Percentiles rank a stretch among this genome's conserved stretches.
phyloP scores from a whole-genome alignment of 169 alveolate genomes.

The Eimeria sp. region DNA sequence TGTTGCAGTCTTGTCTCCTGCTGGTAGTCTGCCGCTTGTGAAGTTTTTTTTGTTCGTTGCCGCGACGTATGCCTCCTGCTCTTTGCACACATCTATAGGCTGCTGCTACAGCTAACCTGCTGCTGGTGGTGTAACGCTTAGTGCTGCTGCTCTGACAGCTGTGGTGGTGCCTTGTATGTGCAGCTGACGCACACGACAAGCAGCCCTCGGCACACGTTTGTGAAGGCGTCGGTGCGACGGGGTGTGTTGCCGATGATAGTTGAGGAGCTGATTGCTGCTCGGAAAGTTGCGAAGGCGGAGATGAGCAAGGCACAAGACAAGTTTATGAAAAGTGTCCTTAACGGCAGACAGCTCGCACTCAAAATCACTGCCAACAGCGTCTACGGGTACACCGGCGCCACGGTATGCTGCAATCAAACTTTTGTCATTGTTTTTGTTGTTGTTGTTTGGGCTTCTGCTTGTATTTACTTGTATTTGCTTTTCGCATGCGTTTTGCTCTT shows the following conservation, averaged over 20 bases:
- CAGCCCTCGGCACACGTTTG: slow-evolving; percentile 65
- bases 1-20: background rate
- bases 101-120: background rate
- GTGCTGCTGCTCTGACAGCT: background rate
- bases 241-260: slow-evolving; percentile 99
- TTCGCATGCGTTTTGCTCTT: background rate
- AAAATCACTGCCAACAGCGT: slow-evolving; percentile 99
- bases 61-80: background rate
- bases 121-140: background rate
- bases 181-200: slow-evolving; percentile 74
- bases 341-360: slow-evolving; percentile 99
- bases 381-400: slow-evolving; percentile 99
- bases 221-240: slow-evolving; percentile 83
- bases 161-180: background rate
- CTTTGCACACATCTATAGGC: background rate
- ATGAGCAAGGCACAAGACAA: slow-evolving; percentile 98
- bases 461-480: background rate
- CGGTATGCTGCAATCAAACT: slow-evolving; percentile 78
- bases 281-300: slow-evolving; percentile 88
- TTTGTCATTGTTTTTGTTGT: background rate
- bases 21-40: no score
- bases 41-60: no score
- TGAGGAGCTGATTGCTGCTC: slow-evolving; percentile 96
- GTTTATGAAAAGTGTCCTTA: slow-evolving; percentile 96
- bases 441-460: background rate